Base-by-base conservation (phyloP, 345 rosid genomes). In the Kernera saxatilis region DNA sequence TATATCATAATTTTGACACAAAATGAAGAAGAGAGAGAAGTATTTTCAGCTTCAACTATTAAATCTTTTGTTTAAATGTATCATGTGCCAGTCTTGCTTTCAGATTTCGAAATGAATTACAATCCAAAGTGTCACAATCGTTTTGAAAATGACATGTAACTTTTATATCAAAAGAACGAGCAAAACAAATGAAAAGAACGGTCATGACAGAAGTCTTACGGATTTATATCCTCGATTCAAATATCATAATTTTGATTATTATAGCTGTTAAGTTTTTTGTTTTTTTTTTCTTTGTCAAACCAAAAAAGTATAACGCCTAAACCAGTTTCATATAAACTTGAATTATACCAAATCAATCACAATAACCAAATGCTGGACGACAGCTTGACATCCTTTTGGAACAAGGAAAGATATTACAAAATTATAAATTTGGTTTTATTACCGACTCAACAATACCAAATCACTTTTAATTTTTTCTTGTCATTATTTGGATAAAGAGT, bases 321-420 rank as follows among this genome's bases (percentile, higher is more conserved):
- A 4, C 35, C 14, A 60, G n/a, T 39, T 46, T 43, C 25, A 21
- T n/a, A n/a, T n/a, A n/a, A n/a, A n/a, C n/a, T n/a, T n/a, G n/a
- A 52, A 32, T 1, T 41, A 14, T 14, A 60, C 26, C 36, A 21
- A 12, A 58, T n/a, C n/a, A n/a, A n/a, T 35, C 45, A 33, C 56
- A 72, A 27, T 25, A 33, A 18, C 64, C 57, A 44, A 33, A 18
- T 18, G 64, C 57, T 43, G 36, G 37, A 27, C 49, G 64, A 54
- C 77, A 64, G 39, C 71, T 72, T 35, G 70, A 44, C 64, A 55
- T 56, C 17, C 71, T 73, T 73, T 54, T 26, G 26, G 57, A 65
- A 55, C 71, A 55, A 73, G 57, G 41, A 53, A 64, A 54, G 14
- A 72, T 39, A 48, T 37, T 57, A 66, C 60, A 48, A 56, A n/a